Percentiles rank a stretch among this genome's conserved stretches.
Conservation (phyloP, 2,329 filamentous ascomycete species). For the Triangularia verruculosa region DNA sequence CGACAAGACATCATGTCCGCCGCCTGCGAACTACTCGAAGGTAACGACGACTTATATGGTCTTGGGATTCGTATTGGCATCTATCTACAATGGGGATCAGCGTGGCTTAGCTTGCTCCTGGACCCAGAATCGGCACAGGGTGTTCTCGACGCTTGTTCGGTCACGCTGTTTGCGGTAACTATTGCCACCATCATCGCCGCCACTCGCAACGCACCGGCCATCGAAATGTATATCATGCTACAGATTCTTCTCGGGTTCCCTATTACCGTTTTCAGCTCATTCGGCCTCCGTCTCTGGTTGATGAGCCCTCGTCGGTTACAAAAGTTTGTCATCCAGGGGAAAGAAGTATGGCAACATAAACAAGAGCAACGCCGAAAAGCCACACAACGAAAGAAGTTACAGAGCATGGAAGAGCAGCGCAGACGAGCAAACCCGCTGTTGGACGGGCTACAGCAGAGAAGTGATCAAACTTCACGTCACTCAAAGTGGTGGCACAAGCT, state of each 20-base stretch:
- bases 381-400: too few species aligned
- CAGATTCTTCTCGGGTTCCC: neutral
- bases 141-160: neutral
- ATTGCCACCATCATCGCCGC: neutral
- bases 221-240: neutral
- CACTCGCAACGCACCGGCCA: neutral
- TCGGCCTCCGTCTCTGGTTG: neutral
- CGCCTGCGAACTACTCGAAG: neutral
- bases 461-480: too few species aligned
- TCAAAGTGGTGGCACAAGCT: too few species aligned
- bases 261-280: neutral
- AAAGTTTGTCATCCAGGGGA: too few species aligned
- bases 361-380: too few species aligned
- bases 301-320: too few species aligned
- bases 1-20: neutral
- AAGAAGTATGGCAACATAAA: too few species aligned
- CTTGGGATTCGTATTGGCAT: neutral
- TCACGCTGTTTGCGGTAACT: neutral
- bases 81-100: neutral
- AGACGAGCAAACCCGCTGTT: too few species aligned
- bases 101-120: neutral
- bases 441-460: too few species aligned
- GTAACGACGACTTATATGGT: neutral
- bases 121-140: neutral
- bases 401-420: too few species aligned